Evolutionary conservation across 306 rosid genomes (phyloP).

Genomic region (Senna tora): DNA sequence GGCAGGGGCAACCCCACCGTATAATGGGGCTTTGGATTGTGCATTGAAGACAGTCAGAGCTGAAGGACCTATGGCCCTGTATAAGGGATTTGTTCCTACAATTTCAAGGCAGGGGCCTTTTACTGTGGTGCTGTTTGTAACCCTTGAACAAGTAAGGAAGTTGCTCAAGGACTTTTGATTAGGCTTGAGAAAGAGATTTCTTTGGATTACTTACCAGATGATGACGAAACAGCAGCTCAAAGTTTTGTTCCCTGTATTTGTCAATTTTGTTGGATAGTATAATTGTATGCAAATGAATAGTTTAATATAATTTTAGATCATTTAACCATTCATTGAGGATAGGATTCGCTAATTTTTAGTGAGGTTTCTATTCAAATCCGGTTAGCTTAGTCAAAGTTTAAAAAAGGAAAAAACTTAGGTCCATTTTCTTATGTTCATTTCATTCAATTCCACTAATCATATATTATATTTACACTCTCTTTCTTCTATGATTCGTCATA

Average conservation of each 20-base stretch:
- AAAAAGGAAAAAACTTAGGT: too few relatives aligned
- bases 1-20: conserved; percentile 47
- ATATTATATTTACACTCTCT: too few relatives aligned
- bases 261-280: not conserved
- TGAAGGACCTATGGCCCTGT: not conserved
- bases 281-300: not conserved
- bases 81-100: conserved; percentile 4
- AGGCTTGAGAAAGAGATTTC: too few relatives aligned
- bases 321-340: too few relatives aligned
- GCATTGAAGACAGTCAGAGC: conserved; percentile 61
- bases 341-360: too few relatives aligned
- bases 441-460: too few relatives aligned
- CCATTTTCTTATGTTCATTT: too few relatives aligned
- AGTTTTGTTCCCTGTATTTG: too few relatives aligned
- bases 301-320: not conserved
- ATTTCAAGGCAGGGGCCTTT: not conserved
- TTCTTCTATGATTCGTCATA: too few relatives aligned
- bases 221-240: not conserved
- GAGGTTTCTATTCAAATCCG: too few relatives aligned
- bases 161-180: conserved; percentile 3
- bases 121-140: conserved; percentile 1
- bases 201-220: not conserved
- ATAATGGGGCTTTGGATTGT: conserved; percentile 63
- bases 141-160: conserved; percentile 12
- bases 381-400: too few relatives aligned